phyloP scores from a whole-genome alignment of 1,139 yeast genomes.

The Scheffersomyces illinoinensis region DNA sequence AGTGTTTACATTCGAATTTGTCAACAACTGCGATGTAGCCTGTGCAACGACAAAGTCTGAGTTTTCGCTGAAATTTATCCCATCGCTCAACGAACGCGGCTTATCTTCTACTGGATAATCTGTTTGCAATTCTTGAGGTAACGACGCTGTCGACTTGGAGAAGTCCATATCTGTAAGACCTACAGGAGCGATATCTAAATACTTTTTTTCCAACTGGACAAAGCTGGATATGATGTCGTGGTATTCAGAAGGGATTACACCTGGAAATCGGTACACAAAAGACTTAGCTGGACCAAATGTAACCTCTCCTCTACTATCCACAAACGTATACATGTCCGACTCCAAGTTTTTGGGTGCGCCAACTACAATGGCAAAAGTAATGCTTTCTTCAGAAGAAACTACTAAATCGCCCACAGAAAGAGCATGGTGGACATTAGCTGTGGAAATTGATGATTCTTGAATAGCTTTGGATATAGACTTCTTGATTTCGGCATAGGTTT shows the following conservation, averaged over 20 bases:
- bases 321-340: slow-evolving; percentile 45
- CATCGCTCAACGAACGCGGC: not conserved
- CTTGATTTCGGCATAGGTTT: slow-evolving; percentile 3
- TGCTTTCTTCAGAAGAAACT: slow-evolving; percentile 29
- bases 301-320: slow-evolving; percentile 58
- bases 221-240: slow-evolving; percentile 21
- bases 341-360: slow-evolving; percentile 29
- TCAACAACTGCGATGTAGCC: slow-evolving; percentile 39
- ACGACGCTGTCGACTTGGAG: slow-evolving; percentile 23
- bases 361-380: slow-evolving; percentile 34
- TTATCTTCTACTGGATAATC: not conserved
- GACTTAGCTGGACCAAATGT: slow-evolving; percentile 46
- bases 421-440: slow-evolving; percentile 22
- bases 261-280: slow-evolving; percentile 56
- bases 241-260: slow-evolving; percentile 40
- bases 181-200: slow-evolving; percentile 37
- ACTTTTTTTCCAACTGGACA: slow-evolving; percentile 34
- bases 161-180: slow-evolving; percentile 39
- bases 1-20: slow-evolving; percentile 39
- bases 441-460: slow-evolving; percentile 26
- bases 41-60: slow-evolving; percentile 36
- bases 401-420: slow-evolving; percentile 43
- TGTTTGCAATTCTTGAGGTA: slow-evolving; percentile 21
- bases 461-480: slow-evolving; percentile 14
- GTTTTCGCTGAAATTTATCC: not conserved